Evolutionary conservation across 2,329 filamentous ascomycete genomes (phyloP).

Genomic region (Trichoderma breve): DNA sequence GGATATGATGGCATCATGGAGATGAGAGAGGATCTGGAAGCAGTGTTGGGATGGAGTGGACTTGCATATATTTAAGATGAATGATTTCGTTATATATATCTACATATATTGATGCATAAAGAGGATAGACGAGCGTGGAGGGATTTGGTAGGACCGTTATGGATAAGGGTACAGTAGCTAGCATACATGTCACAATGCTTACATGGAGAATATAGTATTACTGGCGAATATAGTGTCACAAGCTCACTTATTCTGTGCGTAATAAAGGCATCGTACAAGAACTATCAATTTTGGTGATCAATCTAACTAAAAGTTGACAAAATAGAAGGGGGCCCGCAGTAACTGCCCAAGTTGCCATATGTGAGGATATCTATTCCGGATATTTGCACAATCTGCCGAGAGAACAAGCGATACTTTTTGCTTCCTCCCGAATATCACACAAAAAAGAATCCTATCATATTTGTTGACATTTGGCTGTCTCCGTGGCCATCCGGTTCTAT

Average conservation of each 20-base stretch:
- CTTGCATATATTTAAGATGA: slow-evolving; percentile 52
- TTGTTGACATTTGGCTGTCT: background rate
- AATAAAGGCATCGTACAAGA: background rate
- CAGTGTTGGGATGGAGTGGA: slow-evolving; percentile 60
- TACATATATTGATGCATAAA: background rate
- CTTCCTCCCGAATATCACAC: background rate
- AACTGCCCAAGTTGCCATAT: background rate
- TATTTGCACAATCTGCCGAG: background rate
- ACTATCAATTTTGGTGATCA: background rate
- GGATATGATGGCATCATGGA: slow-evolving; percentile 65
- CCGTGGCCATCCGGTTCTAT: background rate
- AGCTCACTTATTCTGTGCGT: background rate
- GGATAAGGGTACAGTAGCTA: background rate
- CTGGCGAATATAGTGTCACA: background rate
- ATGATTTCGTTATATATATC: background rate
- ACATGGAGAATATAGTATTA: background rate
- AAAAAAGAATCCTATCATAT: background rate
- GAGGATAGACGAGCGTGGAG: background rate
- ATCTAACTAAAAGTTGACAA: background rate
- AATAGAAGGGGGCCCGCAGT: background rate
- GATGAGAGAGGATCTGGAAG: slow-evolving; percentile 67
- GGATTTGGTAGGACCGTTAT: background rate
- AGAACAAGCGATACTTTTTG: background rate
- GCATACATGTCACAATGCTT: background rate
- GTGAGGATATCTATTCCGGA: background rate